Conservation (phyloP, 2,329 filamentous ascomycete genomes). For the Sarocladium oryzae region DNA sequence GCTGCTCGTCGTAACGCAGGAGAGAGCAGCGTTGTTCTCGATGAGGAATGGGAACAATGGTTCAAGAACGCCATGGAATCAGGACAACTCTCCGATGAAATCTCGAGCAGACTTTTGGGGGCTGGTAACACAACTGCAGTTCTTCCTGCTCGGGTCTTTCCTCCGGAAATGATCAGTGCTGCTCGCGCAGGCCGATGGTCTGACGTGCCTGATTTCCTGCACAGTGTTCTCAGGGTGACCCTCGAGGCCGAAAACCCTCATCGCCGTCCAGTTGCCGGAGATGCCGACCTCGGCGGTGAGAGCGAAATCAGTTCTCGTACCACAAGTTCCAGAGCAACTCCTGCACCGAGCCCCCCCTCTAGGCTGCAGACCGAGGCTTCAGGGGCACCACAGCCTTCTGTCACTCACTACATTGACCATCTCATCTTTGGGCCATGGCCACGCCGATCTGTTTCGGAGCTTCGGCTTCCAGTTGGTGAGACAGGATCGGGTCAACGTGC, state of each 20-base stretch:
- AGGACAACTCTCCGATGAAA: constrained; percentile 37
- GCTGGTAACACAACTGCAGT: neutral
- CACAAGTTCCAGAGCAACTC: neutral
- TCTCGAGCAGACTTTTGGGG: neutral
- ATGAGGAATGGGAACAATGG: constrained; percentile 71
- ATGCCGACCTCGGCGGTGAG: neutral
- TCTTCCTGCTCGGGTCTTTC: constrained; percentile 34
- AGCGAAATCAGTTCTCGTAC: neutral
- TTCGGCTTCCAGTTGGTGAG: neutral
- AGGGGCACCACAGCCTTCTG: neutral
- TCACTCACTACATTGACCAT: constrained; percentile 5
- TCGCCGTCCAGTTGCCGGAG: constrained; percentile 9
- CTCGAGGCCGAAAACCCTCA: constrained; percentile 30
- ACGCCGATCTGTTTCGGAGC: neutral
- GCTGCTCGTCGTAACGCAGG: constrained; percentile 58
- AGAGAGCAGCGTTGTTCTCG: constrained; percentile 51
- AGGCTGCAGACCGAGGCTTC: constrained; percentile 1
- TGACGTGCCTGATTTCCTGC: constrained; percentile 50
- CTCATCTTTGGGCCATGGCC: constrained; percentile 5
- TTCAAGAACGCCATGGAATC: constrained; percentile 63
- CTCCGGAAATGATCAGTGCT: constrained; percentile 45
- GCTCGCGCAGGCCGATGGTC: constrained; percentile 52
- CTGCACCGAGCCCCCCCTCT: neutral
- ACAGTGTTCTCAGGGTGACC: constrained; percentile 42
- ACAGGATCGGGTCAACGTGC: neutral